These are phyloP conservation scores for Mycena belliarum DNA, from an alignment of 768 basidiomycete species.

Conservation along the genomic window DNA sequence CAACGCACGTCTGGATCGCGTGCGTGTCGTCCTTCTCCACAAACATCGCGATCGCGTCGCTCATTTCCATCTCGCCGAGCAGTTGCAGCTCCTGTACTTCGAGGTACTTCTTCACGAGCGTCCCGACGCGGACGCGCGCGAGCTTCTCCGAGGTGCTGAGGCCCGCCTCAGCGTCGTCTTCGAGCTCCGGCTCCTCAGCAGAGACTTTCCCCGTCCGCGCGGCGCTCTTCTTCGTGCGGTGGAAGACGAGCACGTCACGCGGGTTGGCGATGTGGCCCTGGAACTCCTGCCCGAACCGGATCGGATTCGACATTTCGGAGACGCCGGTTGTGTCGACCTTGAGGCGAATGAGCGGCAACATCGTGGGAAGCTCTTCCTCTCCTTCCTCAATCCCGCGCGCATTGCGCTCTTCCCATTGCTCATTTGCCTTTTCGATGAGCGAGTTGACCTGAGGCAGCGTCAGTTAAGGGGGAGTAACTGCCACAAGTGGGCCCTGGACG, in stretches of 20 bases:
- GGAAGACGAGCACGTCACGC: slow-evolving; percentile 88
- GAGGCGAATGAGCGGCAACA: slow-evolving; percentile 87
- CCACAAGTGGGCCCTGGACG: neutral
- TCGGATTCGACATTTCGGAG: slow-evolving; percentile 90
- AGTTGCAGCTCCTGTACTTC: slow-evolving; percentile 91
- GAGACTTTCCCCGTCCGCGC: slow-evolving; percentile 54
- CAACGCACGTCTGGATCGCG: slow-evolving; percentile 83
- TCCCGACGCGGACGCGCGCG: slow-evolving; percentile 80
- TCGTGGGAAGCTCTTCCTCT: slow-evolving; percentile 59
- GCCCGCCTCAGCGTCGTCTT: slow-evolving; percentile 54
- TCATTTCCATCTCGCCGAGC: slow-evolving; percentile 87
- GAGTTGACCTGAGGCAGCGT: slow-evolving; percentile 49
- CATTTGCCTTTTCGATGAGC: slow-evolving; percentile 77
- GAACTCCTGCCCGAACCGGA: slow-evolving; percentile 96
- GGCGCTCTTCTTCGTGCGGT: slow-evolving; percentile 71
- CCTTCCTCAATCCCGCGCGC: slow-evolving; percentile 58
- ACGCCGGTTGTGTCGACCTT: slow-evolving; percentile 94
- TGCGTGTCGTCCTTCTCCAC: slow-evolving; percentile 97
- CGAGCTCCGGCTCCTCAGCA: slow-evolving; percentile 74
- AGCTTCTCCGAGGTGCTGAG: slow-evolving; percentile 71
- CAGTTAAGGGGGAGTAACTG: neutral
- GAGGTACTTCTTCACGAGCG: slow-evolving; percentile 89
- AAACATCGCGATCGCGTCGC: slow-evolving; percentile 90
- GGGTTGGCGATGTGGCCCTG: slow-evolving; percentile 91
- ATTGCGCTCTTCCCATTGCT: slow-evolving; percentile 77